Evolutionary conservation across 345 rosid species (phyloP).

Genomic region (Gossypium raimondii): DNA sequence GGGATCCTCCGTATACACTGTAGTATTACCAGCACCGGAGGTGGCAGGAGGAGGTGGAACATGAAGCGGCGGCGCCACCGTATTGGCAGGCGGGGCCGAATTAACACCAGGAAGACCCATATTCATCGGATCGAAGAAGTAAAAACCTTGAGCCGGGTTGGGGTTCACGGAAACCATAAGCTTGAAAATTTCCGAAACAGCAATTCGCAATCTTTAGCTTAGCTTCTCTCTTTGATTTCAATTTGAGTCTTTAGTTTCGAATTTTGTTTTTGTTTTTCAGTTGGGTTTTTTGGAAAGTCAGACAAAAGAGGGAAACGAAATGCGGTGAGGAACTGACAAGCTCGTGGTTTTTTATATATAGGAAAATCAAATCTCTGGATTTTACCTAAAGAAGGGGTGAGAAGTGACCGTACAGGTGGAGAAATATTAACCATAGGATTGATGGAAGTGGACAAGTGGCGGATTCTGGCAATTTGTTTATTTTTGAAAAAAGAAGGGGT

Average conservation of each 20-base stretch:
- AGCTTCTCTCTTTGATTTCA: neutral
- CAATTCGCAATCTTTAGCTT: neutral
- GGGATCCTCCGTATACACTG: constrained; percentile 44
- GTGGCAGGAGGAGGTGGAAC: constrained; percentile 11
- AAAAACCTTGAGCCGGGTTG: constrained; percentile 50
- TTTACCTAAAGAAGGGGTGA: neutral
- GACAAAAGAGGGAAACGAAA: neutral
- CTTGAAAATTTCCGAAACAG: neutral
- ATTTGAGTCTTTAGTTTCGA: neutral
- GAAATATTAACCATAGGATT: neutral
- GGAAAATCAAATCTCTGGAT: neutral
- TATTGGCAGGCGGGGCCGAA: constrained; percentile 21
- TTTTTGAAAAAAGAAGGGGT: neutral
- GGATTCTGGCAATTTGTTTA: neutral
- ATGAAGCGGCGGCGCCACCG: constrained; percentile 9
- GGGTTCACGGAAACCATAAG: constrained; percentile 72
- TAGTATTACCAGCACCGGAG: constrained; percentile 16
- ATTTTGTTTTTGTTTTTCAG: neutral
- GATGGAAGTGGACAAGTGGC: neutral
- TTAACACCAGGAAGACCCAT: constrained; percentile 42
- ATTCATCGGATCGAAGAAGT: constrained; percentile 52
- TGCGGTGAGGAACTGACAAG: neutral
- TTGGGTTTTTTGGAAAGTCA: neutral
- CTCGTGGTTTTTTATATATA: neutral
- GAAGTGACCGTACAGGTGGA: constrained; percentile 37